A percentile compares a stretch with the other conserved stretches of the same genome.
phyloP scores from a whole-genome alignment of 129 eudicot species.

The Tanacetum coccineum region DNA sequence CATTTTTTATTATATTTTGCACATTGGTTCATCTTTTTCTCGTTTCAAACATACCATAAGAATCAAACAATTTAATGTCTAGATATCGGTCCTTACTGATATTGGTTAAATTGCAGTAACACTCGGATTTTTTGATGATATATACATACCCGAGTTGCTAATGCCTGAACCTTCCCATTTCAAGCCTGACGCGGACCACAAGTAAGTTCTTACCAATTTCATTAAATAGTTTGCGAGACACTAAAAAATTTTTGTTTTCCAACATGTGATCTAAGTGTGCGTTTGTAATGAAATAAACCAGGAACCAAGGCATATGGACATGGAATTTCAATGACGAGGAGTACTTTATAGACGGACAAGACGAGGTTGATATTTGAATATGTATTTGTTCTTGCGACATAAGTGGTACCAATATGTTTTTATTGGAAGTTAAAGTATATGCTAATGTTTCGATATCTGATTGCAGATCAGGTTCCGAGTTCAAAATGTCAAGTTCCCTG shows the following conservation, averaged over 20 bases:
- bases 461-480: constrained; percentile 86
- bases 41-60: constrained; percentile 1
- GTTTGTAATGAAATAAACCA: constrained; percentile 15
- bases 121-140: constrained; percentile 93
- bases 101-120: constrained; percentile 57
- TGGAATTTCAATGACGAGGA: constrained; percentile 55
- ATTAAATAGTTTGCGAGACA: background rate
- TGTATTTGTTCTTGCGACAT: background rate
- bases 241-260: background rate
- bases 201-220: constrained; percentile 41
- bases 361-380: constrained; percentile 46
- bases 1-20: too few species aligned
- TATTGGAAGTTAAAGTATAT: background rate
- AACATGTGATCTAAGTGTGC: background rate
- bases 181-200: constrained; percentile 44
- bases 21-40: too few species aligned
- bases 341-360: constrained; percentile 48
- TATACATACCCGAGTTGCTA: constrained; percentile 64
- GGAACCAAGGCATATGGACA: constrained; percentile 63
- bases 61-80: background rate
- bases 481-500: constrained; percentile 54
- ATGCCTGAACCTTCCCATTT: constrained; percentile 51
- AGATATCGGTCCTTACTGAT: constrained; percentile 6
- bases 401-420: background rate
- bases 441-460: background rate